phyloP scores from a whole-genome alignment of 2,329 filamentous ascomycete species.

The Exophiala lecanii-corni region DNA sequence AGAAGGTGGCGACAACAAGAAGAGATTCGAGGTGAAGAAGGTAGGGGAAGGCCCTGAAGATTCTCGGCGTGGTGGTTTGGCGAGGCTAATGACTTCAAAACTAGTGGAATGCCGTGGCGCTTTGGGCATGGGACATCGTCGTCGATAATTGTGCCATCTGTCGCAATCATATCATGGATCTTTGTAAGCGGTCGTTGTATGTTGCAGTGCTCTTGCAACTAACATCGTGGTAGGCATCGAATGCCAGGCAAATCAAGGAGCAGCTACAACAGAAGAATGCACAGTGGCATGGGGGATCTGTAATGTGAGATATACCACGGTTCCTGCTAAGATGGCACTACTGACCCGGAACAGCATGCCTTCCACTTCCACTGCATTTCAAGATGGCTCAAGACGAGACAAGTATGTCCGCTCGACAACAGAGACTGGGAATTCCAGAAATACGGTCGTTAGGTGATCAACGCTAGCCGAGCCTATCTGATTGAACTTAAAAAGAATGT shows the following conservation, averaged over 20 bases:
- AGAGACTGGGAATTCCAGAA: slow-evolving; percentile 99
- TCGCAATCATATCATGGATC: slow-evolving; percentile 98
- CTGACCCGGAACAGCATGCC: slow-evolving; percentile 64
- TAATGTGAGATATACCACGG: slow-evolving; percentile 63
- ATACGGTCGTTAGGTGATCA: slow-evolving; percentile 66
- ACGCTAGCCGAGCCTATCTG: no score
- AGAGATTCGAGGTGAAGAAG: slow-evolving; percentile 99
- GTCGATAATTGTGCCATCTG: slow-evolving; percentile 99
- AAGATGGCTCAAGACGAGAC: slow-evolving; percentile 97
- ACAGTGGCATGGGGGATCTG: slow-evolving; percentile 99
- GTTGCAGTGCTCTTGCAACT: no score
- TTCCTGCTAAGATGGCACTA: slow-evolving; percentile 2
- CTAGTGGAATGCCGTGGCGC: slow-evolving; percentile 95
- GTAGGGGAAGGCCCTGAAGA: no score
- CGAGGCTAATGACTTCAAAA: slow-evolving; percentile 13
- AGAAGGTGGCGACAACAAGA: slow-evolving; percentile 65
- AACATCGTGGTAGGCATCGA: slow-evolving; percentile 87
- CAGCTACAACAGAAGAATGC: slow-evolving; percentile 94
- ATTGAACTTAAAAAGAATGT: no score
- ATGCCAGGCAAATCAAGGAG: slow-evolving; percentile 97
- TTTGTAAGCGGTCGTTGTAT: slow-evolving; percentile 72
- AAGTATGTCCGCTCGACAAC: slow-evolving; percentile 96
- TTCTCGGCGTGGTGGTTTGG: slow-evolving; percentile 9
- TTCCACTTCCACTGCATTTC: slow-evolving; percentile 99
- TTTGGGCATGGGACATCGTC: slow-evolving; percentile 99